These are phyloP conservation scores for Rhododendron ferrugineum DNA, from an alignment of 148 eudicot species.

Conservation along the genomic window DNA sequence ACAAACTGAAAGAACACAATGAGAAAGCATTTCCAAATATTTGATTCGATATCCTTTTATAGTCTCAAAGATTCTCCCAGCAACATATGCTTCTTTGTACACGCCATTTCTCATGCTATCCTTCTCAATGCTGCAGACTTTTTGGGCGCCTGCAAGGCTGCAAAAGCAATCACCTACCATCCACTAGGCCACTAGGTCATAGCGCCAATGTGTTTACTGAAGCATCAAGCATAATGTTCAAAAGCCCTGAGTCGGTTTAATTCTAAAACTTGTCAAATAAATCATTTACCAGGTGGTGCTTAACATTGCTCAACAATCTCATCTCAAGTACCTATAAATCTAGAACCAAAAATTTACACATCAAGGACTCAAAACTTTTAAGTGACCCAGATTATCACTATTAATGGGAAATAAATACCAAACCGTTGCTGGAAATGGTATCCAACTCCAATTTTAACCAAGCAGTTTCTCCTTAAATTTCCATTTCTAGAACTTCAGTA, in stretches of 20 bases:
- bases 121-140: neutral
- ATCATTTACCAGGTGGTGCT: neutral
- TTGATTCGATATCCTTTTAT: neutral
- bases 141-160: constrained; percentile 1
- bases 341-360: neutral
- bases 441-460: neutral
- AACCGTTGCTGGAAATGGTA: neutral
- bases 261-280: neutral
- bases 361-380: neutral
- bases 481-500: neutral
- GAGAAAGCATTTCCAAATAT: neutral
- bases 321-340: neutral
- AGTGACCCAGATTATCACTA: neutral
- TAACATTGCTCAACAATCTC: neutral
- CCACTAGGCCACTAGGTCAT: neutral
- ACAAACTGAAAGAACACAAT: neutral
- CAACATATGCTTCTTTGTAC: neutral
- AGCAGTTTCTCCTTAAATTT: neutral
- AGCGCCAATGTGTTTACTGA: neutral
- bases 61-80: neutral
- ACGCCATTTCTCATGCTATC: neutral
- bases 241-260: neutral
- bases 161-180: neutral
- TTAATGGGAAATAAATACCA: neutral
- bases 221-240: neutral